phyloP scores from a whole-genome alignment of 2,329 filamentous ascomycete genomes.

The Sarocladium kiliense region DNA sequence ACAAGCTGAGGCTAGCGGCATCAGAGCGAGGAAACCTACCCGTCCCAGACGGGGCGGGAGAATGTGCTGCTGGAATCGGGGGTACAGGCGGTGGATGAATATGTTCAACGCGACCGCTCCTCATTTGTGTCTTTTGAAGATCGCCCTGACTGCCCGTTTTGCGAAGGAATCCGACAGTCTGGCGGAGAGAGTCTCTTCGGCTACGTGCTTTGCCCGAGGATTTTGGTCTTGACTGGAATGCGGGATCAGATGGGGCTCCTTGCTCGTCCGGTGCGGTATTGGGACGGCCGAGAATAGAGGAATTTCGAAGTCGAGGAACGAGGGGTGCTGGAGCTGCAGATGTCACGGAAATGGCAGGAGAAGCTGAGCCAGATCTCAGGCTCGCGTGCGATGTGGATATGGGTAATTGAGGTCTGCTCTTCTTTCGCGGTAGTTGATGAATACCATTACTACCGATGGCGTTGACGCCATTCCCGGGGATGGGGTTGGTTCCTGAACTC shows the following conservation, averaged over 20 bases:
- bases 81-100: conserved; percentile 11
- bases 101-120: not conserved
- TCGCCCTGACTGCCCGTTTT: not conserved
- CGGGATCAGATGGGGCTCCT: not conserved
- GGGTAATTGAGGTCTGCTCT: conserved; percentile 7
- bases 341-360: not conserved
- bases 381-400: not conserved
- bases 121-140: not conserved
- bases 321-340: conserved; percentile 8
- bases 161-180: not conserved
- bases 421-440: conserved; percentile 10
- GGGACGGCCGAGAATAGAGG: conserved; percentile 10
- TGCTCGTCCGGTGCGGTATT: conserved; percentile 10
- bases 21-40: not conserved
- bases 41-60: not conserved
- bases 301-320: conserved; percentile 8
- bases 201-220: conserved; percentile 9
- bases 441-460: conserved; percentile 11
- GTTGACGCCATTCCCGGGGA: conserved; percentile 13
- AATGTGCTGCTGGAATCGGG: conserved; percentile 10
- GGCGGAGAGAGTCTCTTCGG: not conserved
- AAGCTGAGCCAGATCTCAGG: not conserved
- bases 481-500: conserved; percentile 9
- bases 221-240: conserved; percentile 8
- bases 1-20: not conserved